Evolutionary conservation across 225 moss, liverwort and hornwort genomes (phyloP).

Genomic region (Sphagnum tenellum): DNA sequence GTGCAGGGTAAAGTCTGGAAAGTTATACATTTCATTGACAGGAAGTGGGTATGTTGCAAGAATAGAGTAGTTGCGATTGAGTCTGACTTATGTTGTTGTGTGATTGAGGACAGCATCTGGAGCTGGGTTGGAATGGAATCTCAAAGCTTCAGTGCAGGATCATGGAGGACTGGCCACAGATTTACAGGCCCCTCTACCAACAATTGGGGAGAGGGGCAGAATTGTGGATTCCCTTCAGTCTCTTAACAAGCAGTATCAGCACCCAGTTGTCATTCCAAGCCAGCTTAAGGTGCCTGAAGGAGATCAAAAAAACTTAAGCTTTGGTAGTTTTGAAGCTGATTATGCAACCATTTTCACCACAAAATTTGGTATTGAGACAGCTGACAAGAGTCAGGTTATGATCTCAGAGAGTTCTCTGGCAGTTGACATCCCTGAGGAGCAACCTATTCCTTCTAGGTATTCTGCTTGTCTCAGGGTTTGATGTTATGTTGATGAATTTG

Average conservation of each 20-base stretch:
- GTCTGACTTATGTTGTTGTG: too few relatives aligned
- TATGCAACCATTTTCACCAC: conserved; percentile 61
- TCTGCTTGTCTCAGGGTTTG: too few relatives aligned
- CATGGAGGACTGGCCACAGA: conserved; percentile 26
- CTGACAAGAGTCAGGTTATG: conserved; percentile 19
- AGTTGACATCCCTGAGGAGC: conserved; percentile 24
- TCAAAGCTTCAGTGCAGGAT: conserved; percentile 17
- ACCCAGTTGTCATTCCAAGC: conserved; percentile 82
- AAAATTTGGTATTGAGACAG: conserved; percentile 55
- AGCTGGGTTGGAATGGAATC: conserved; percentile 37
- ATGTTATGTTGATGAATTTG: conserved; percentile 16
- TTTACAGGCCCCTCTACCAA: conserved; percentile 25
- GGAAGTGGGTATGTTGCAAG: too few relatives aligned
- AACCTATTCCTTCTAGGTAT: conserved; percentile 23
- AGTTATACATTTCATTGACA: too few relatives aligned
- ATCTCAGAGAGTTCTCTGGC: conserved; percentile 23
- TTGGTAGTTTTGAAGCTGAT: conserved; percentile 86
- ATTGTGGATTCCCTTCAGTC: conserved; percentile 31
- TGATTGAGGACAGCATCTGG: conserved; percentile 12
- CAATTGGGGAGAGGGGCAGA: conserved; percentile 36
- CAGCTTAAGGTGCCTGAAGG: conserved; percentile 86
- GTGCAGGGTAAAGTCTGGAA: too few relatives aligned
- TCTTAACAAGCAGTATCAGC: conserved; percentile 59
- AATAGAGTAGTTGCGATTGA: too few relatives aligned
- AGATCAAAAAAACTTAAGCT: conserved; percentile 77